Percentiles rank a stretch among this genome's conserved stretches.
Evolutionary conservation across 306 rosid genomes (phyloP).

Genomic region (Hippophae tibetana): DNA sequence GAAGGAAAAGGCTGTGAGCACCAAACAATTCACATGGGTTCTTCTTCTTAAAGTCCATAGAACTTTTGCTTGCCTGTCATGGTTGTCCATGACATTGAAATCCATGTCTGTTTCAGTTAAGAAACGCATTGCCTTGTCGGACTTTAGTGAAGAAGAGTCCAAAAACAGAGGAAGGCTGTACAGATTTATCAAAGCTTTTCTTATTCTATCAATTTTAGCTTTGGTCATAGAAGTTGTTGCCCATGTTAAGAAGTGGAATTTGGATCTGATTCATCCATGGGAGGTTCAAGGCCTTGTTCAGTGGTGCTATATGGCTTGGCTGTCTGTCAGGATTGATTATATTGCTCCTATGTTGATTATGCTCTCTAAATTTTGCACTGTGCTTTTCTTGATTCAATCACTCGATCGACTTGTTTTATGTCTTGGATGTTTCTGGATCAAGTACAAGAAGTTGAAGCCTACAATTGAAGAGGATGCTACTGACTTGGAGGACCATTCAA

Average conservation of each 20-base stretch:
- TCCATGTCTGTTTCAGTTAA: slow-evolving; percentile 38
- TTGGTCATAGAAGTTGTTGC: slow-evolving; percentile 66
- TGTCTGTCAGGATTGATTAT: slow-evolving; percentile 67
- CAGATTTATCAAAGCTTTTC: slow-evolving; percentile 57
- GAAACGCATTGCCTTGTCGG: slow-evolving; percentile 61
- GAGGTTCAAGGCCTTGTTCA: slow-evolving; percentile 67
- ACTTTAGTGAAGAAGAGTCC: slow-evolving; percentile 47
- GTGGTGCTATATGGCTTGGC: slow-evolving; percentile 68
- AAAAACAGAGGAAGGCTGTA: slow-evolving; percentile 55
- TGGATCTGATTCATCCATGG: slow-evolving; percentile 65
- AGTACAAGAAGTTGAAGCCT: slow-evolving; percentile 71
- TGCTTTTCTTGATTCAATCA: slow-evolving; percentile 79
- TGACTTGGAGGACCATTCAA: slow-evolving; percentile 59
- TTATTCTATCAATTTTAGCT: slow-evolving; percentile 50
- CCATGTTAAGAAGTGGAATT: slow-evolving; percentile 69
- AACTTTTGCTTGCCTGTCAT: slow-evolving; percentile 51
- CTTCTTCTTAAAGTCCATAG: slow-evolving; percentile 77
- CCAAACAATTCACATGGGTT: slow-evolving; percentile 80
- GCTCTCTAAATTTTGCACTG: slow-evolving; percentile 78
- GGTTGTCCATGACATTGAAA: slow-evolving; percentile 48
- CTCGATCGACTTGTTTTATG: slow-evolving; percentile 83
- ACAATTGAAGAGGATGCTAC: slow-evolving; percentile 34
- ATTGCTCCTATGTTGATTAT: slow-evolving; percentile 56
- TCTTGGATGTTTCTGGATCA: slow-evolving; percentile 95
- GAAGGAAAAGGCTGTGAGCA: slow-evolving; percentile 51